Evolutionary conservation across 169 alveolate species (phyloP).

Genomic region (Plasmodium vinckei): DNA sequence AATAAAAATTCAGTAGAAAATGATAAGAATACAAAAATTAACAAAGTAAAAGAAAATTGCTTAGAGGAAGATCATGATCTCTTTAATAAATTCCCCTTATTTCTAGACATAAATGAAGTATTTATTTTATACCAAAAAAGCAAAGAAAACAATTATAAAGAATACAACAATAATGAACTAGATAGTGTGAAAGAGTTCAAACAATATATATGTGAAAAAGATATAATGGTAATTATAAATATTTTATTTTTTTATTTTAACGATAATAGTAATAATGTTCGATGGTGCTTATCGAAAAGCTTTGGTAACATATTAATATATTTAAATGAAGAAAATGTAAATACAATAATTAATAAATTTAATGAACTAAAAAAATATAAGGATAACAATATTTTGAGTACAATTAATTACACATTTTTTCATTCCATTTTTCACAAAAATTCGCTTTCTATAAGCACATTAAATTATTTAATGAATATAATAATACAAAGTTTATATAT

Average conservation of each 20-base stretch:
- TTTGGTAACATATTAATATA: slow-evolving; percentile 54
- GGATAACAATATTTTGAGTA: slow-evolving; percentile 25
- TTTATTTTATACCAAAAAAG: slow-evolving; percentile 27
- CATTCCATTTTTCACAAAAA: slow-evolving; percentile 52
- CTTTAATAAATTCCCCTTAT: slow-evolving; percentile 41
- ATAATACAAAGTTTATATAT: slow-evolving; percentile 39
- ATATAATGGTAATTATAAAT: slow-evolving; percentile 30
- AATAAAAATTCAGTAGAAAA: neutral
- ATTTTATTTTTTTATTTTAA: slow-evolving; percentile 43
- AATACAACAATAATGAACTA: neutral
- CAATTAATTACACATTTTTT: slow-evolving; percentile 63
- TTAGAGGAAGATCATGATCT: slow-evolving; percentile 1
- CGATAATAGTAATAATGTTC: slow-evolving; percentile 40
- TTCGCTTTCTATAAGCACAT: slow-evolving; percentile 1
- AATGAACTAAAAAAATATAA: slow-evolving; percentile 41
- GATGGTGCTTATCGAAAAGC: slow-evolving; percentile 71
- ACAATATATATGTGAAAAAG: slow-evolving; percentile 41
- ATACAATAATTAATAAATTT: slow-evolving; percentile 13
- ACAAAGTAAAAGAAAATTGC: neutral
- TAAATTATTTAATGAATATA: slow-evolving; percentile 26
- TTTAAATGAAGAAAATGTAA: slow-evolving; percentile 20
- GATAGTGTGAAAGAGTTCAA: slow-evolving; percentile 1
- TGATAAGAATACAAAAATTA: too few relatives aligned
- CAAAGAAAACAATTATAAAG: neutral
- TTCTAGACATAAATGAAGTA: slow-evolving; percentile 45